Conservation (phyloP, 768 basidiomycete genomes). For the Brasilioporus rufonigricans region DNA sequence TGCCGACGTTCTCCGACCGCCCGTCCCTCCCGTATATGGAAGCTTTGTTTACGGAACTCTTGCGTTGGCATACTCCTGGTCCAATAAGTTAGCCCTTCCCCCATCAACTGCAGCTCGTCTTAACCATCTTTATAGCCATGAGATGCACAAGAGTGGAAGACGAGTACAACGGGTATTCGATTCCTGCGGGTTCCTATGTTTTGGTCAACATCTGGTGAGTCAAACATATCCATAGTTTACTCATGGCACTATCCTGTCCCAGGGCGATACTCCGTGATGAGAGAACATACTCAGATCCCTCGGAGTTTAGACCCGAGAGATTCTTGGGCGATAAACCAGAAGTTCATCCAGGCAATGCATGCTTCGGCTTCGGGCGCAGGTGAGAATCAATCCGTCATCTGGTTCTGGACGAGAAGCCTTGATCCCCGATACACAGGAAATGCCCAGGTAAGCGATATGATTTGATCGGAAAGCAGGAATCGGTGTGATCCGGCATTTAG, state of each 20-base stretch:
- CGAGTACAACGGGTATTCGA: constrained; percentile 20
- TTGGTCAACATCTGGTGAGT: constrained; percentile 20
- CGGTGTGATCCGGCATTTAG: constrained; percentile 2
- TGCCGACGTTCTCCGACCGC: too few species aligned
- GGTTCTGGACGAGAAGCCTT: background rate
- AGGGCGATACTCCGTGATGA: constrained; percentile 20
- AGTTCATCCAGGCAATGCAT: constrained; percentile 8
- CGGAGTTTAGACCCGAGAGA: constrained; percentile 24
- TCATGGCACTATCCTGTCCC: too few species aligned
- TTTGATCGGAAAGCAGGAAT: too few species aligned
- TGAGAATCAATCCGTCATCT: background rate
- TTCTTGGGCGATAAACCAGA: constrained; percentile 23
- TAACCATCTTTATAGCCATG: constrained; percentile 1
- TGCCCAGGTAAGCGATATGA: constrained; percentile 11
- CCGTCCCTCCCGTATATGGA: too few species aligned
- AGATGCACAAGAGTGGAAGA: constrained; percentile 13
- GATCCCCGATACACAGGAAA: background rate
- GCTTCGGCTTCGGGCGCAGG: constrained; percentile 22
- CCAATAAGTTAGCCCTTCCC: too few species aligned
- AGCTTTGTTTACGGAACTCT: too few species aligned
- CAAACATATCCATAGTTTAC: too few species aligned
- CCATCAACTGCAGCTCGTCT: too few species aligned
- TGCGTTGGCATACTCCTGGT: too few species aligned
- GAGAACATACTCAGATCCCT: constrained; percentile 13
- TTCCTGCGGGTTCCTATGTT: constrained; percentile 20